Base-by-base conservation (phyloP, 192 early-diverging fungal species). In the Rhizoclosmatium globosum region DNA sequence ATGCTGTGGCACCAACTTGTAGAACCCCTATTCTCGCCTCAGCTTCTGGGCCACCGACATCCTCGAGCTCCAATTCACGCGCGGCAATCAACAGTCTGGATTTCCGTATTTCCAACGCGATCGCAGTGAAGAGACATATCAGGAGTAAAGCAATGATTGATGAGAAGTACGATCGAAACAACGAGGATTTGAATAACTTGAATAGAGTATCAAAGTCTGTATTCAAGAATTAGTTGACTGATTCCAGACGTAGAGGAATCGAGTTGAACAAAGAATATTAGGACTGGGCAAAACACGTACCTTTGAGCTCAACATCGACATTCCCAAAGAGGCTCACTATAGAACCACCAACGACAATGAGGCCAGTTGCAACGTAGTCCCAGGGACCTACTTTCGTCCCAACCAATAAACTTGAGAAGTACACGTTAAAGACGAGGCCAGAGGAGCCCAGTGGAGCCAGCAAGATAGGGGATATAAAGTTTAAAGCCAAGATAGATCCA, bases 391-490 rank as follows among this genome's bases (percentile, higher is more conserved):
- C 85, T 9, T 45, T 53, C 21, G 83, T 88, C 13, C 87, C 87
- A 3, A 86, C 71, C 45, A 88, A 79, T 19, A 84, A 19, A 7
- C 69, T 64, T 2, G 80, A 80, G 47, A 88, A 88, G 21, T 87
- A 59, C 39, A 86, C 83, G 70, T 88, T 88, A 81, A 88, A 88
- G 9, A 88, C 77, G 9, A 88, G 75, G 38, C 85, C 81, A 6
- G 83, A 78, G 3, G 85, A 81, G 19, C 84, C 82, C 47, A 86
- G 80, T 13, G 87, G 87, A 2, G 87, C 87, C 45, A 88, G 79
- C 13, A 88, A 45, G 43, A 85, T 81, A 23, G 87, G 87, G 1
- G 84, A 81, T 4, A 86, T 87, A 64, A 84, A 86, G 46, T 59
- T 62, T 15, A 85, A 71, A 9, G 87, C 84, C 23, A 88, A 69